Evolutionary conservation across 208 protist genomes (phyloP).

Genomic region (Leishmania martiniquensis): DNA sequence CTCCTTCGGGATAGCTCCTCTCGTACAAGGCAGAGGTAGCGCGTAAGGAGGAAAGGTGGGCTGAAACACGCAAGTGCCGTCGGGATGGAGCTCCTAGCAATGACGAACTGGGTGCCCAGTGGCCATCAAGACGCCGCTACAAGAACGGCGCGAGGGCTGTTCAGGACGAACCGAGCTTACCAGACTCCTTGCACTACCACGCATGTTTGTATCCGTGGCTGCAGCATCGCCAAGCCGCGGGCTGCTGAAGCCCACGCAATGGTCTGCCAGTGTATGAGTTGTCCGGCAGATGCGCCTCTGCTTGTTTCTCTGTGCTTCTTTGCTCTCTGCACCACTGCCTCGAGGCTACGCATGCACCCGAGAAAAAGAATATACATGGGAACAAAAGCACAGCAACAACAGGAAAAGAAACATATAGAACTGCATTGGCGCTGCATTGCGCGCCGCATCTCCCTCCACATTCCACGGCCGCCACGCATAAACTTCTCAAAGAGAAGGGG

Average conservation of each 20-base stretch:
- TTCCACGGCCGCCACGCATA: too few species aligned
- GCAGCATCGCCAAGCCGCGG: neutral
- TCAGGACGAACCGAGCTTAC: neutral
- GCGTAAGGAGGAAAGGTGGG: neutral
- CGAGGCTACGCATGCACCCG: too few species aligned
- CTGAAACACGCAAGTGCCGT: neutral
- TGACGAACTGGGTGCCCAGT: neutral
- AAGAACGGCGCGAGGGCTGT: neutral
- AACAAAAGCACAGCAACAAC: too few species aligned
- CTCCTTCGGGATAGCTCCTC: neutral
- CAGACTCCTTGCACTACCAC: neutral
- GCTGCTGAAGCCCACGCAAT: neutral
- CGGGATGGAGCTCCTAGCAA: neutral
- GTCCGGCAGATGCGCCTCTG: too few species aligned
- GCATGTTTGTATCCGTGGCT: neutral
- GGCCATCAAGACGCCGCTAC: neutral
- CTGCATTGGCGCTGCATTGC: too few species aligned
- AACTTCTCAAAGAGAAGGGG: too few species aligned
- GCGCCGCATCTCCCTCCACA: too few species aligned
- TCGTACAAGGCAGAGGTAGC: neutral
- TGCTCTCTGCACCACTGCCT: too few species aligned
- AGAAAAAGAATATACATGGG: too few species aligned
- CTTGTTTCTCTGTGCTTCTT: neutral
- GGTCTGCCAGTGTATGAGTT: too few species aligned
- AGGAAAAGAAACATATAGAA: too few species aligned